phyloP scores from a whole-genome alignment of 257 asterid species.

The Solanum phureja region DNA sequence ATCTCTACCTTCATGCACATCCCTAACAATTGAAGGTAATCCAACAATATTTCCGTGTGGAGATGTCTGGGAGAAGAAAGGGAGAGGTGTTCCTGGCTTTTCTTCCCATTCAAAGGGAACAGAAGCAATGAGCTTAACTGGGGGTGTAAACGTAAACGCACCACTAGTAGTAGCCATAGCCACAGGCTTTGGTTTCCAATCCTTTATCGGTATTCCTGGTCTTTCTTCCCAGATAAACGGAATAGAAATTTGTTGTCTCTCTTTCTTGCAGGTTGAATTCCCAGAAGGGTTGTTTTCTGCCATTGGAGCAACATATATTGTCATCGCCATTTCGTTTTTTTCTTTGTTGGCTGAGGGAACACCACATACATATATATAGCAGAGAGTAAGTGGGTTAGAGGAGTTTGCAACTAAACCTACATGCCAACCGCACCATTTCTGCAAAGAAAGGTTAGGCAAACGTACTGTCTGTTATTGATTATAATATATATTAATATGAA shows the following conservation, averaged over 20 bases:
- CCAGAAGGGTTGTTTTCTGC: constrained; percentile 32
- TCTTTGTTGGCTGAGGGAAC: not conserved
- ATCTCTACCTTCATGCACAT: constrained; percentile 9
- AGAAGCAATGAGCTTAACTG: constrained; percentile 54
- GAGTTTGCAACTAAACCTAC: constrained; percentile 32
- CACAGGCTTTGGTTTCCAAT: constrained; percentile 46
- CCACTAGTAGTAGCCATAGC: not conserved
- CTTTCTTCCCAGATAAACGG: constrained; percentile 82
- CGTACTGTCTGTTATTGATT: constrained; percentile 17
- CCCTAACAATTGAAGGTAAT: constrained; percentile 12
- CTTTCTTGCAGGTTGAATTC: constrained; percentile 34
- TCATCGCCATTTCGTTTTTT: not conserved
- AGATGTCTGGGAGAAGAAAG: constrained; percentile 8
- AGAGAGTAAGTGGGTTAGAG: constrained; percentile 46
- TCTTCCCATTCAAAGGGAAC: constrained; percentile 88
- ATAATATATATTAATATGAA: not conserved
- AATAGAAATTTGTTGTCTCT: constrained; percentile 53
- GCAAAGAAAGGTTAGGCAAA: constrained; percentile 42
- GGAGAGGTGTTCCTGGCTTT: constrained; percentile 78
- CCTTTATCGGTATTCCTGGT: constrained; percentile 74
- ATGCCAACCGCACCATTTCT: constrained; percentile 41
- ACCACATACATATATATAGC: not conserved
- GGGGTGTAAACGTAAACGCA: constrained; percentile 12
- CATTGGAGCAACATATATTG: constrained; percentile 23
- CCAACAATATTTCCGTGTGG: constrained; percentile 6